Evolutionary conservation across 148 eudicot genomes (phyloP), one percentile per base, ranked within the genome.

Genomic region (Fagopyrum homotropicum): DNA sequence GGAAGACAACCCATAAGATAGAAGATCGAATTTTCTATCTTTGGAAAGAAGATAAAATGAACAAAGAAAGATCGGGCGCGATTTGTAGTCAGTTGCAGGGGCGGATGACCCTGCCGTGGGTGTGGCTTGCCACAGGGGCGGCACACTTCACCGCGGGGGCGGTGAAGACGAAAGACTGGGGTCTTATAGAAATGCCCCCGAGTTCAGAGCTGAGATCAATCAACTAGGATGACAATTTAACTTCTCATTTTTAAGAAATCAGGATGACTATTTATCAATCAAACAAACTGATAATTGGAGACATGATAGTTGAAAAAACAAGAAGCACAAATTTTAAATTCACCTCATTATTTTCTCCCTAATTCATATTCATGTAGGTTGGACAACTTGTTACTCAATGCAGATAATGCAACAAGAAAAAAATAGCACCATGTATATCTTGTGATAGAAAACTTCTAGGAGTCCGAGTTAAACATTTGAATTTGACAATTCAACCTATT

Each of bases 401-500:
- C 47, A 6, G 7, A 57, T 56, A 66, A 68, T 61, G 30, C 17
- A 17, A 8, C 66, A 45, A 12, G 22, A 47, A 30, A 69, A 19
- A 16, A 17, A 44, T 3, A 49, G 56, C 55, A 84, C 86, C 86
- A 81, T 84, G 74, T 84, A 84, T 56, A 84, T 84, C 81, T 84
- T 84, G 80, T 84, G 87, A 78, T 84, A 84, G 69, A 84, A 84
- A 69, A 84, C 87, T 82, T 84, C 87, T 26, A 84, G 84, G 26
- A 84, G 74, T 63, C 87, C 82, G 55, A 84, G 83, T 75, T 84
- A 84, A 49, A 83, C 83, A 73, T 77, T 77, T 19, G 88, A 83
- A 82, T 86, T 84, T 73, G 94, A 88, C 82, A 90, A 79, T 48
- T 88, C 91, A 73, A 90, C 91, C 94, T 90, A 85, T 75, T 52